A percentile compares a stretch with the other conserved stretches of the same genome.
Evolutionary conservation across 768 basidiomycete species (phyloP).

Genomic region (Roridomyces roridus): DNA sequence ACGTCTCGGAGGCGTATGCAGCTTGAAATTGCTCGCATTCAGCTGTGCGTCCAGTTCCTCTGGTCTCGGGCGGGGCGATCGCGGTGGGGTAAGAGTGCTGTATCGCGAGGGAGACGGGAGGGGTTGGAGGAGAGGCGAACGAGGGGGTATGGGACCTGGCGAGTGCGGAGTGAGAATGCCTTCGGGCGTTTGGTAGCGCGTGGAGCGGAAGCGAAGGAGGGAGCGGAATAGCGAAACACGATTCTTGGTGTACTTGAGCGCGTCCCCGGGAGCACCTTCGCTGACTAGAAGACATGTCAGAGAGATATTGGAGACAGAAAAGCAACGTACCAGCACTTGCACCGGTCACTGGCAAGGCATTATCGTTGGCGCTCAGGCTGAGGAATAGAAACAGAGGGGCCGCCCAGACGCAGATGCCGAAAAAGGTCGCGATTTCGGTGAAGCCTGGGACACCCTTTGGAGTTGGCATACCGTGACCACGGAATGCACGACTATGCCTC

Average conservation of each 20-base stretch:
- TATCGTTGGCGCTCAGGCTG: slow-evolving; percentile 95
- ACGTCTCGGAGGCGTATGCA: slow-evolving; percentile 49
- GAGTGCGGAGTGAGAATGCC: slow-evolving; percentile 76
- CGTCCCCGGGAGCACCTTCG: slow-evolving; percentile 9
- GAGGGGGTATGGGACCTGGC: slow-evolving; percentile 39
- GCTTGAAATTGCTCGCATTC: slow-evolving; percentile 39
- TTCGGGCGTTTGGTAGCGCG: slow-evolving; percentile 59
- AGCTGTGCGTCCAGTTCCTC: slow-evolving; percentile 42
- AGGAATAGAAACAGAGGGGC: slow-evolving; percentile 94
- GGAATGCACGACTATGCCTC: slow-evolving; percentile 57
- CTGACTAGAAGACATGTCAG: neutral
- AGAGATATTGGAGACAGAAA: neutral
- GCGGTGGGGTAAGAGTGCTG: slow-evolving; percentile 39
- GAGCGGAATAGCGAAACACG: slow-evolving; percentile 74
- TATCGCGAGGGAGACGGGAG: slow-evolving; percentile 31
- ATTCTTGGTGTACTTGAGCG: slow-evolving; percentile 16
- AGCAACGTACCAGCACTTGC: slow-evolving; percentile 36
- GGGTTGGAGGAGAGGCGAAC: slow-evolving; percentile 40
- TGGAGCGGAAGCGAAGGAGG: slow-evolving; percentile 57
- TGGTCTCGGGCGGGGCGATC: slow-evolving; percentile 41
- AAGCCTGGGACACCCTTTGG: slow-evolving; percentile 51
- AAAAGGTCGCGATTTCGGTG: slow-evolving; percentile 83
- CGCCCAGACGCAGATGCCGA: slow-evolving; percentile 86
- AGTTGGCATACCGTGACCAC: slow-evolving; percentile 45
- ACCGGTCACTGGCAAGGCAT: slow-evolving; percentile 82